Evolutionary conservation across 2,329 filamentous ascomycete genomes (phyloP), one percentile per base, ranked within the genome.

Genomic region (Kalmusia sp.): DNA sequence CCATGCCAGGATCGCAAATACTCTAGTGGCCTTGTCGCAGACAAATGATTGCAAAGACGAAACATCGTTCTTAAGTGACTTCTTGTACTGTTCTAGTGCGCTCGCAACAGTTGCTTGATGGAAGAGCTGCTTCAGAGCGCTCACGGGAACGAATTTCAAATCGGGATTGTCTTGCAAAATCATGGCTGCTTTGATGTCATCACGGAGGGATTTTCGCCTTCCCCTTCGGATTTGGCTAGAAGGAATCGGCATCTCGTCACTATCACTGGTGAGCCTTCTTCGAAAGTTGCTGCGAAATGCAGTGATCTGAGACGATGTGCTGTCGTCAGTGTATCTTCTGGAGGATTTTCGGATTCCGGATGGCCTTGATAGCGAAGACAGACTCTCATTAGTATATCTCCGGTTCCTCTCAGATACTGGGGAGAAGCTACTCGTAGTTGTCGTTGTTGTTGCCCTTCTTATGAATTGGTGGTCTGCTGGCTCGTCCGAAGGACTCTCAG

Each of bases 1-100:
- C 25, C 28, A 52, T 3, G 44, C 33, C 4, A 58, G 47, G 4
- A 49, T 55, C 25, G 49, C 53, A 38, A 58, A 56, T n/a, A 56
- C 2, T n/a, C 22, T 50, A 6, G 11, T 43, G 3, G 56, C 56
- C 14, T 49, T 15, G 12, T 19, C 41, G 15, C 45, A 53, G n/a
- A 58, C 31, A 24, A 53, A 58, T 4, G 15, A 9, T 31, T 21
- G 27, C 34, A 58, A 31, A 6, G 12, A 24, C 9, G 25, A 7
- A 4, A 49, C n/a, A 40, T 43, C 11, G 21, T 17, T 25, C 15
- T 12, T 11, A 4, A 22, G 9, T 5, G 27, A 22, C 11, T 9
- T 2, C 6, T 17, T 17, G 15, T 46, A 4, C n/a, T 7, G 17
- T 14, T 48, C 25, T 22, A 49, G 19, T 15, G 15, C 25, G 9